Evolutionary conservation across 2,329 filamentous ascomycete species (phyloP), one percentile per base, ranked within the genome.

Genomic region (Aureobasidium lini): DNA sequence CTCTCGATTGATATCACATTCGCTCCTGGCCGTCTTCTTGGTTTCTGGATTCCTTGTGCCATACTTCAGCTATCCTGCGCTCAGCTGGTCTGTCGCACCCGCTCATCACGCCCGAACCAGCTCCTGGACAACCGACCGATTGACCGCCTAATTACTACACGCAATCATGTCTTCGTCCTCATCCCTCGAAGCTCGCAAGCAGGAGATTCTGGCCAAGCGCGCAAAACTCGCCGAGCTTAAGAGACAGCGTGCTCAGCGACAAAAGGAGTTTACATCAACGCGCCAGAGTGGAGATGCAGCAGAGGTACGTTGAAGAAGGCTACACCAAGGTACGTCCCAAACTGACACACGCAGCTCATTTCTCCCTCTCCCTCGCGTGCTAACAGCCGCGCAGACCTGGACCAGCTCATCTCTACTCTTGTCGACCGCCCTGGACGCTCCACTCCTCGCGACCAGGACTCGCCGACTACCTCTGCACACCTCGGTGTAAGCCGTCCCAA

Each of bases 191-290:
- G 79, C 92, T 81, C 88, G 92, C 68, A 88, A 90, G 79, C 91
- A 96, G 79, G 94, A 99, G 79, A 96, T 99, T 67, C 80, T 94
- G 68, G 92, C 91, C 66, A 99, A 99, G 79, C 93, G 90, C 80
- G 93, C 92, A 64, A 96, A 94, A 80, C 90, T 99, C 68, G 92
- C 90, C 52, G 94, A 97, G 81, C 83, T 99, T 65, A 96, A 96
- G 78, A 85, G 89, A 63, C 91, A 96, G 77, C 84, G 94, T 67
- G 91, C 95, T 73, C 78, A 93, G 67, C 84, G 92, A 61, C 84
- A 89, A 64, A 89, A 83, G 71, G 89, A 95, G 71, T 85, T 89
- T 32, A 50, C 40, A 15, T 57, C 59, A 18, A 36, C 53, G 10
- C 50, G 59, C 6, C 44, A 57, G 37, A 88, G 85, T 71, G 85